These are phyloP conservation scores for Physocladia obscura DNA, from an alignment of 192 early-diverging fungal genomes.

Conservation along the genomic window DNA sequence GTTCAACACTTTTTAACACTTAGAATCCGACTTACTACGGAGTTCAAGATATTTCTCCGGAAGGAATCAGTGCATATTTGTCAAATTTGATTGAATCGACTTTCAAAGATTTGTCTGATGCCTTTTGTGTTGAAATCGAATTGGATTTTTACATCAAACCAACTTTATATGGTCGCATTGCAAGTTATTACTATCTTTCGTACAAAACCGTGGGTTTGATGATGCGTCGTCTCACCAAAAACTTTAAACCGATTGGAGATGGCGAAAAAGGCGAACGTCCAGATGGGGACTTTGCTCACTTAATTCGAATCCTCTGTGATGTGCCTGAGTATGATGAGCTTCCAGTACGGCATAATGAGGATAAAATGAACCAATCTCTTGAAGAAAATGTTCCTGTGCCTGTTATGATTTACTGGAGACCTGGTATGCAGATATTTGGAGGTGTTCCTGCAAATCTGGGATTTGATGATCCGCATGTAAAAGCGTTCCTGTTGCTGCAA, in stretches of 20 bases:
- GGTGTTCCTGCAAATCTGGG: constrained; percentile 29
- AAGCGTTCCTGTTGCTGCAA: constrained; percentile 87
- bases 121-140: constrained; percentile 74
- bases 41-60: constrained; percentile 68
- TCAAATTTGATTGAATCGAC: constrained; percentile 77
- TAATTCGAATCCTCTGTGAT: constrained; percentile 79
- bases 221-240: constrained; percentile 52
- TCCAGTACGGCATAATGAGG: constrained; percentile 94
- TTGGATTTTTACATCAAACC: constrained; percentile 64
- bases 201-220: constrained; percentile 77
- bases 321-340: constrained; percentile 86
- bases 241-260: constrained; percentile 38
- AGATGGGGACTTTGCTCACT: constrained; percentile 53
- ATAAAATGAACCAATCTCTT: constrained; percentile 81
- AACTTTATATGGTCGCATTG: constrained; percentile 78
- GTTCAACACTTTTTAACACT: not conserved
- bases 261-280: constrained; percentile 25
- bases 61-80: constrained; percentile 71
- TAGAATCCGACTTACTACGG: constrained; percentile 97
- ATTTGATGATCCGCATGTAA: constrained; percentile 86
- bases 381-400: constrained; percentile 70
- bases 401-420: constrained; percentile 41
- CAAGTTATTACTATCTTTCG: constrained; percentile 89
- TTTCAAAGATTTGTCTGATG: constrained; percentile 63
- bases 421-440: constrained; percentile 29